Base-by-base conservation (phyloP, 1,284 basidiomycete species). In the Apiotrichum laibachii region DNA sequence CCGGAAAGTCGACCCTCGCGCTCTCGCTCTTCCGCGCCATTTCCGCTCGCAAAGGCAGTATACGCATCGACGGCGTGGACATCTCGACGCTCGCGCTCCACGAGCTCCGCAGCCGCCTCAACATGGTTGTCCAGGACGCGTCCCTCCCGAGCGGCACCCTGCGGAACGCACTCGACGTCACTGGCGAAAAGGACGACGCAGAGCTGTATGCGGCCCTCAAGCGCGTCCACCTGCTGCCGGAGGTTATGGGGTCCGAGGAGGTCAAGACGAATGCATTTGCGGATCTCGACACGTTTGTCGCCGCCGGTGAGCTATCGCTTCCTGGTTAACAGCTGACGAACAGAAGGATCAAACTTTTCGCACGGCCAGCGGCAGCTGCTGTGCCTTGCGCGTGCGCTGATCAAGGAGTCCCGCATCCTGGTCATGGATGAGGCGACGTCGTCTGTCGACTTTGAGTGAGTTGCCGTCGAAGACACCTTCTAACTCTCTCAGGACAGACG, bases 301-400 rank as follows among this genome's bases (percentile, higher is more conserved):
- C 72, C 33, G 56, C 70, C 26, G 67, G 66, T 65, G 19, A 60
- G 67, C 55, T 34, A 2, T 13, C 15, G 3, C n/a, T 11, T 12
- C 0, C 18, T 12, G 12, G 26, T 5, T 19, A 7, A 33, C 5
- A 33, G 16, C 47, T 49, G n/a, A 19, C 22, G 2, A 35, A 5
- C 49, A 70, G 77, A 72, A 62, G 86, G 86, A 3, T 81, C 82
- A 9, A 90, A 90, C 68, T 89, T 86, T 71, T 86, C 84, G 63
- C 86, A 86, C 12, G 89, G 89, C 15, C 88, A 92, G 76, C 84
- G 87, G 63, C 89, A 91, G 67, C 80, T 91, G 16, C 79, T 91
- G 10, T 87, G 88, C 18, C 78, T 90, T 1, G 86, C 85, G 62
- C 80, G 88, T 49, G 88, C 88, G 0, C 77, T 90, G 31, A 82